Conservation (phyloP, 2,329 filamentous ascomycete genomes). For the Aspergillus pseudoterreus region DNA sequence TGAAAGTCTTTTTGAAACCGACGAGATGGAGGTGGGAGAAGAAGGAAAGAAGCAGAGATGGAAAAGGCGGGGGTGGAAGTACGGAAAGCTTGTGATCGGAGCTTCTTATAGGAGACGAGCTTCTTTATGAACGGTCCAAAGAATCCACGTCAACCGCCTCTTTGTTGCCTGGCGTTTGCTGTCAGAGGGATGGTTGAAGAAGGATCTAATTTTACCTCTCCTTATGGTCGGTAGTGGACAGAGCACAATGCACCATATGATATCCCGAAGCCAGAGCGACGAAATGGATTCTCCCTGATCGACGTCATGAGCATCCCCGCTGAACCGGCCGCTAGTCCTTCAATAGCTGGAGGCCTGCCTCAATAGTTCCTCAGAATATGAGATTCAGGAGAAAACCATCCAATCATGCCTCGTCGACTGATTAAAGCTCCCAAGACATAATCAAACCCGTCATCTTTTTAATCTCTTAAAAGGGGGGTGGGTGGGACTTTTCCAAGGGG, state of each 20-base stretch:
- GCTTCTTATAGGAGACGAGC: constrained; percentile 3
- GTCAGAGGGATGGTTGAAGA: neutral
- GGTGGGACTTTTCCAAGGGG: neutral
- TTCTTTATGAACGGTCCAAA: neutral
- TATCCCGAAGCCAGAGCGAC: neutral
- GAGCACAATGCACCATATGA: neutral
- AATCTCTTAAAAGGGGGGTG: neutral
- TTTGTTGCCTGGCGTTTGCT: neutral
- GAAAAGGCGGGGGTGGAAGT: constrained; percentile 10
- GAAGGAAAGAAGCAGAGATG: constrained; percentile 1
- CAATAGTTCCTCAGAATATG: constrained; percentile 11
- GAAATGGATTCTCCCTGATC: constrained; percentile 10
- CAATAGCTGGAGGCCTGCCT: constrained; percentile 16
- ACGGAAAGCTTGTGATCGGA: constrained; percentile 8
- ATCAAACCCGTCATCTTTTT: neutral
- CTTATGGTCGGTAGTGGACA: neutral
- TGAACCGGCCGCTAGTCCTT: constrained; percentile 11
- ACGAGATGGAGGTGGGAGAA: constrained; percentile 2
- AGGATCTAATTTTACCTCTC: neutral
- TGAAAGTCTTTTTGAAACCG: constrained; percentile 8
- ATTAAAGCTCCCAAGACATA: neutral
- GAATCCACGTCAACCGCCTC: neutral
- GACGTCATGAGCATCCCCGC: constrained; percentile 14
- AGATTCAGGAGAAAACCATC: neutral
- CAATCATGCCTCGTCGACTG: neutral